phyloP scores from a whole-genome alignment of 805 yeast species.

The Hermanozyma aechmeae region DNA sequence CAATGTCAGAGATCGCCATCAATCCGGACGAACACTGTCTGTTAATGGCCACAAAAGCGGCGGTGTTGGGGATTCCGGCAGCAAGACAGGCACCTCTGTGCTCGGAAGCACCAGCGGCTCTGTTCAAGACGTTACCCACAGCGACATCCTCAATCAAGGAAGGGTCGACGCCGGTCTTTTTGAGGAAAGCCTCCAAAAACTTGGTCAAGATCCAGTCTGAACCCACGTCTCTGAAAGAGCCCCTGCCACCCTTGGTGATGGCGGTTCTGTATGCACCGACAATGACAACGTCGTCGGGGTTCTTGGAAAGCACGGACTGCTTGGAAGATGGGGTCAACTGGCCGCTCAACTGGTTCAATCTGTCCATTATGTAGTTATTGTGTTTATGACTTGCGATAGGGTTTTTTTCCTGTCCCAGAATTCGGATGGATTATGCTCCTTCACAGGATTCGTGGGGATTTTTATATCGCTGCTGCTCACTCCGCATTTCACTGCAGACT shows the following conservation, averaged over 20 bases:
- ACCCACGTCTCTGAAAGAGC: conserved; percentile 72
- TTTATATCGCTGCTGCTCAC: no score
- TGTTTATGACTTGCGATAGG: no score
- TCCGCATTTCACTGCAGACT: no score
- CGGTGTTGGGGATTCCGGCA: conserved; percentile 78
- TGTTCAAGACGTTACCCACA: conserved; percentile 85
- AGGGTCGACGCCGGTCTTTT: conserved; percentile 40
- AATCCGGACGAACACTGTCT: conserved; percentile 94
- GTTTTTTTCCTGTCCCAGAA: no score
- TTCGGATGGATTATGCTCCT: no score
- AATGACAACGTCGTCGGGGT: conserved; percentile 84
- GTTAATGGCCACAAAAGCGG: conserved; percentile 77
- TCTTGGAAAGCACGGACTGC: conserved; percentile 40
- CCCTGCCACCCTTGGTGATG: conserved; percentile 78
- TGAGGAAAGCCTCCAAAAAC: conserved; percentile 54
- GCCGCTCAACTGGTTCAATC: conserved; percentile 38
- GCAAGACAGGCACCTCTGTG: conserved; percentile 88
- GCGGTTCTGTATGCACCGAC: conserved; percentile 90
- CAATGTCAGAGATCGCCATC: conserved; percentile 83
- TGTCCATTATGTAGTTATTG: conserved; percentile 22
- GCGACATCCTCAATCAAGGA: conserved; percentile 70
- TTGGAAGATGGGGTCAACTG: conserved; percentile 33
- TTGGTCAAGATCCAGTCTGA: conserved; percentile 70
- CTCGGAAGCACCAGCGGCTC: conserved; percentile 92
- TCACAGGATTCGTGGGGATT: no score